Conservation (phyloP, 495 filamentous ascomycete genomes). For the Xylaria flabelliformis region DNA sequence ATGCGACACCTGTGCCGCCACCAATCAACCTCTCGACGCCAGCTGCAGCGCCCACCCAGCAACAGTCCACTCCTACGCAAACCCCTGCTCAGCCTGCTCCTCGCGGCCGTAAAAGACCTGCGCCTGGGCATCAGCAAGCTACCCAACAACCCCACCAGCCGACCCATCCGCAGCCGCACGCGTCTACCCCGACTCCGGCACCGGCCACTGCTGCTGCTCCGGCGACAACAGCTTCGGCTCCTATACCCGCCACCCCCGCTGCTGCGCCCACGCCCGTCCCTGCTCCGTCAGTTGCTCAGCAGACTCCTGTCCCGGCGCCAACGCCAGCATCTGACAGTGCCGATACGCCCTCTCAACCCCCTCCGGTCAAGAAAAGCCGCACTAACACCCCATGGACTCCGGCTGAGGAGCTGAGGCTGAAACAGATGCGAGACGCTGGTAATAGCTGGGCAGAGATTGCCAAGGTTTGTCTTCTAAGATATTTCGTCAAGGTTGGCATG, state of each 20-base stretch:
- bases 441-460: slow-evolving; percentile 97
- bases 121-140: slow-evolving; percentile 29
- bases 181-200: slow-evolving; percentile 31
- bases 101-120: slow-evolving; percentile 36
- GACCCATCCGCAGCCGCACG: slow-evolving; percentile 34
- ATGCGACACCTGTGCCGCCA: slow-evolving; percentile 48
- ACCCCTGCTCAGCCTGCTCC: slow-evolving; percentile 41
- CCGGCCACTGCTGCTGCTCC: slow-evolving; percentile 33
- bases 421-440: slow-evolving; percentile 90
- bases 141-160: slow-evolving; percentile 26
- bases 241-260: slow-evolving; percentile 37
- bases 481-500: neutral
- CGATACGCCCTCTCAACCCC: slow-evolving; percentile 47
- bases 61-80: slow-evolving; percentile 52
- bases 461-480: slow-evolving; percentile 64
- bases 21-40: slow-evolving; percentile 48
- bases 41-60: slow-evolving; percentile 36
- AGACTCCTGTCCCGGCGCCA: slow-evolving; percentile 41
- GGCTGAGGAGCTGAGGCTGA: slow-evolving; percentile 88
- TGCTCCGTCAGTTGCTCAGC: slow-evolving; percentile 41
- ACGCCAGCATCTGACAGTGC: slow-evolving; percentile 43
- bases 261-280: slow-evolving; percentile 37
- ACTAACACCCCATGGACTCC: slow-evolving; percentile 99
- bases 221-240: slow-evolving; percentile 32
- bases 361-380: slow-evolving; percentile 85